phyloP scores from a whole-genome alignment of 129 eudicot species.

The Calendula officinalis region DNA sequence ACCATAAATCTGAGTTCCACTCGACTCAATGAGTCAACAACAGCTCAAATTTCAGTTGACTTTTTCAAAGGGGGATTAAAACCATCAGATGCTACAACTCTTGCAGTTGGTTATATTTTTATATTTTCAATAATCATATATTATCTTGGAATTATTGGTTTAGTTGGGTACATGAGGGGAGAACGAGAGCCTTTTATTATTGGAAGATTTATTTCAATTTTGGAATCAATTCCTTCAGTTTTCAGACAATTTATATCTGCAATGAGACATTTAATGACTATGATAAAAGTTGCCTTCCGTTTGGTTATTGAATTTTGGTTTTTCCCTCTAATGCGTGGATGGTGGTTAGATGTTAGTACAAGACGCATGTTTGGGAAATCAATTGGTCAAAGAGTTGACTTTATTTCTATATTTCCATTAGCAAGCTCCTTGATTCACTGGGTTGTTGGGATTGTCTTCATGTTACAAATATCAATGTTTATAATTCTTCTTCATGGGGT shows the following conservation, averaged over 20 bases:
- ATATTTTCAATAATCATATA: conserved; percentile 59
- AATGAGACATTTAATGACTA: conserved; percentile 90
- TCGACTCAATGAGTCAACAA: conserved; percentile 40
- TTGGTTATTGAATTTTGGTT: conserved; percentile 92
- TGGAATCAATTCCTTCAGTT: conserved; percentile 79
- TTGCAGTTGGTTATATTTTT: conserved; percentile 85
- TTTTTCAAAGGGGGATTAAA: conserved; percentile 61
- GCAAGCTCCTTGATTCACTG: conserved; percentile 95
- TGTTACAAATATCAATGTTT: conserved; percentile 89
- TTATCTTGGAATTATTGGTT: conserved; percentile 68
- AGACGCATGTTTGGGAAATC: conserved; percentile 94
- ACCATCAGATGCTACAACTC: conserved; percentile 83
- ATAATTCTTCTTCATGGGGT: conserved; percentile 99
- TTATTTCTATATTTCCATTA: conserved; percentile 73
- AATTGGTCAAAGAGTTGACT: conserved; percentile 73
- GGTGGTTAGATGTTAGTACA: conserved; percentile 98
- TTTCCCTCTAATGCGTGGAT: conserved; percentile 95
- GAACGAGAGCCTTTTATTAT: conserved; percentile 84
- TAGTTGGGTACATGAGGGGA: conserved; percentile 72
- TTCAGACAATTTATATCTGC: conserved; percentile 86
- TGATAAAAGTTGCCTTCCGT: conserved; percentile 90
- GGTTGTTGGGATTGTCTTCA: conserved; percentile 95
- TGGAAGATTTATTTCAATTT: conserved; percentile 86
- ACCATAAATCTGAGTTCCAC: conserved; percentile 50
- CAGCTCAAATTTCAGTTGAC: conserved; percentile 44